Evolutionary conservation across 2,329 filamentous ascomycete genomes (phyloP).

Genomic region (Cladophialophora exuberans): DNA sequence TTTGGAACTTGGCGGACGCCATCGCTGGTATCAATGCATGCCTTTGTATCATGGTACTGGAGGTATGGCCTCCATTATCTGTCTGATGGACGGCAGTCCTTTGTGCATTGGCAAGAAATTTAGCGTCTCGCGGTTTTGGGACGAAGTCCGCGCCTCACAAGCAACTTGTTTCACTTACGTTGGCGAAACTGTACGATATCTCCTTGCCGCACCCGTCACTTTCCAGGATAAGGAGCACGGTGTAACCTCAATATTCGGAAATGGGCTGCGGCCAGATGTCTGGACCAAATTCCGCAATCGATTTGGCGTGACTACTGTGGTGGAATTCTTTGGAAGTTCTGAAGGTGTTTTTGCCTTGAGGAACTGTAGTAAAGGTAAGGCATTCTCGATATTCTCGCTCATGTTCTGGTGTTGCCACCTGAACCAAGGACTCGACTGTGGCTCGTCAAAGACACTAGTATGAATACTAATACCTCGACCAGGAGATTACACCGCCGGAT

Average conservation of each 20-base stretch:
- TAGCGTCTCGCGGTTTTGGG: constrained; percentile 27
- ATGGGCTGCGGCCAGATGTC: constrained; percentile 51
- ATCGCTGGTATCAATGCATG: constrained; percentile 77
- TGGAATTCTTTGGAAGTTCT: constrained; percentile 77
- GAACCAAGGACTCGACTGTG: neutral
- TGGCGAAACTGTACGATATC: constrained; percentile 53
- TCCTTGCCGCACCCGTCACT: constrained; percentile 46
- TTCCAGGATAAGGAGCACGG: constrained; percentile 49
- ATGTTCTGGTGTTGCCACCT: neutral
- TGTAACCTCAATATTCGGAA: constrained; percentile 49
- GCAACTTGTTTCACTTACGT: constrained; percentile 61
- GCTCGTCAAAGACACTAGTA: neutral
- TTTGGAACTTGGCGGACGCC: constrained; percentile 33
- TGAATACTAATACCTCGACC: neutral
- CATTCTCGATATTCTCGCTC: constrained; percentile 51
- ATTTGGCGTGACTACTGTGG: constrained; percentile 53
- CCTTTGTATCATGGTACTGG: constrained; percentile 74
- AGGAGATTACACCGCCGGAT: neutral
- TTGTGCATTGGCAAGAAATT: constrained; percentile 10
- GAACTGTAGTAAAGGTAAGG: constrained; percentile 66
- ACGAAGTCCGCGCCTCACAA: constrained; percentile 39
- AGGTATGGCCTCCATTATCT: neutral
- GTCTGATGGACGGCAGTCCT: neutral
- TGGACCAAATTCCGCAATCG: constrained; percentile 49
- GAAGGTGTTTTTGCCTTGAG: constrained; percentile 66